Evolutionary conservation across 2,329 filamentous ascomycete genomes (phyloP), one percentile per base, ranked within the genome.

Genomic region (Emmonsia crescens): DNA sequence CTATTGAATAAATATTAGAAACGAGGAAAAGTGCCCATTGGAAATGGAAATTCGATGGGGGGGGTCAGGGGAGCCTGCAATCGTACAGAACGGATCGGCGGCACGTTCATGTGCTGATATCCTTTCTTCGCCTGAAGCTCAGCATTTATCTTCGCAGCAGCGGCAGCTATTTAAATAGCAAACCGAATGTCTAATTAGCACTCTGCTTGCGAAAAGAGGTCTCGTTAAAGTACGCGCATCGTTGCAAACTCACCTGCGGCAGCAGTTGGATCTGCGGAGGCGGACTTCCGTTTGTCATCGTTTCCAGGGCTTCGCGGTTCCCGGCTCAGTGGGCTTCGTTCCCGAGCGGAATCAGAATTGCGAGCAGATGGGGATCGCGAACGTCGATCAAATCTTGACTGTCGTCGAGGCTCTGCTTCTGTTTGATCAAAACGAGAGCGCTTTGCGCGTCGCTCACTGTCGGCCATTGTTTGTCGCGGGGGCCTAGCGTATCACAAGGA

Each of bases 381-480:
- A 69, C 94, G 88, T 69, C 92, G 86, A 77, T 96, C 93, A 76
- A 96, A 96, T 73, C 92, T 85, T 57, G 91, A 95, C 51, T 83
- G 72, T 68, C 86, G 82, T 70, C 86, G 87, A 62, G 88, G 85
- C 71, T 94, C 90, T 5, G 89, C 86, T 73, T 93, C 90, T 55
- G 86, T 94, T 75, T 95, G 90, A 73, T 97, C 93, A 76, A 97
- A 96, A 75, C 93, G 91, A 71, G 91, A 96, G 65, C 91, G 88
- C 80, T 96, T 96, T 64, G 81, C 79, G 64, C 85, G 85, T 72
- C 86, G 84, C 68, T 92, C 89, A 65, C 87, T 82, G 70, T 94
- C 90, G 67, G 96, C 55, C 55, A 57, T 57, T 21, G 38, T 44
- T 29, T 29, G 36, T 29, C 14, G 5, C 24, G 24, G 38, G 12